A percentile compares a stretch with the other conserved stretches of the same genome.
Evolutionary conservation across 2,329 filamentous ascomycete species (phyloP).

Genomic region (Fusarium goolgardi): DNA sequence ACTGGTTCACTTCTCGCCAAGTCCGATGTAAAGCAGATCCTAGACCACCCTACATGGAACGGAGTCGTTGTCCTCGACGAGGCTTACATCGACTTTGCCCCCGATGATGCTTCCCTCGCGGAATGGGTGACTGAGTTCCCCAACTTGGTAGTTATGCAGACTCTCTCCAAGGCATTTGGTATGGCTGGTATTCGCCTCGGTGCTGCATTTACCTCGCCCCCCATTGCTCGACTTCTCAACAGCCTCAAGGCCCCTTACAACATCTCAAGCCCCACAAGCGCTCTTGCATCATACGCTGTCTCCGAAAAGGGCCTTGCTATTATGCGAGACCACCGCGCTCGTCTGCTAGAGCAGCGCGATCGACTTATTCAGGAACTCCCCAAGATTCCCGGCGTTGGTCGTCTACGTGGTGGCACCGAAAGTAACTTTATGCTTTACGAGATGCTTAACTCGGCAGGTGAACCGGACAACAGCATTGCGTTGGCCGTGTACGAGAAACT

Average conservation of each 20-base stretch:
- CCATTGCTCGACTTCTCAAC: slow-evolving; percentile 85
- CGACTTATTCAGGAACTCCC: slow-evolving; percentile 79
- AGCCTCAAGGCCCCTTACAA: slow-evolving; percentile 97
- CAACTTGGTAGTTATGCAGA: slow-evolving; percentile 98
- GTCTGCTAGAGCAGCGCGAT: slow-evolving; percentile 81
- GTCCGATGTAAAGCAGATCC: slow-evolving; percentile 75
- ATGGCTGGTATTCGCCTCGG: slow-evolving; percentile 93
- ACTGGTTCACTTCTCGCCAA: slow-evolving; percentile 84
- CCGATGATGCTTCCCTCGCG: slow-evolving; percentile 79
- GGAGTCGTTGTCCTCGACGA: slow-evolving; percentile 94
- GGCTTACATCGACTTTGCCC: slow-evolving; percentile 94
- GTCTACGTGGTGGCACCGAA: slow-evolving; percentile 80
- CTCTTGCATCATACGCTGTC: slow-evolving; percentile 80
- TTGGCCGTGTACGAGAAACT: slow-evolving; percentile 84
- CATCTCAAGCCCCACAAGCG: slow-evolving; percentile 87
- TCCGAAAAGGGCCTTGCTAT: slow-evolving; percentile 72
- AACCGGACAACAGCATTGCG: slow-evolving; percentile 83
- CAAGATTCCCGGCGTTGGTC: slow-evolving; percentile 79
- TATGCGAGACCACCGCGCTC: slow-evolving; percentile 77
- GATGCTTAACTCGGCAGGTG: slow-evolving; percentile 77
- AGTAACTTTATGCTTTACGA: slow-evolving; percentile 94
- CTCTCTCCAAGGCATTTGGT: slow-evolving; percentile 96
- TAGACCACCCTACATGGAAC: slow-evolving; percentile 93
- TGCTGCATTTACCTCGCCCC: slow-evolving; percentile 80
- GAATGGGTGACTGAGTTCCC: slow-evolving; percentile 94